Percentiles rank a stretch among this genome's conserved stretches.
These are phyloP conservation scores for Boletales sp. DNA, from an alignment of 768 basidiomycete species.

Conservation along the genomic window DNA sequence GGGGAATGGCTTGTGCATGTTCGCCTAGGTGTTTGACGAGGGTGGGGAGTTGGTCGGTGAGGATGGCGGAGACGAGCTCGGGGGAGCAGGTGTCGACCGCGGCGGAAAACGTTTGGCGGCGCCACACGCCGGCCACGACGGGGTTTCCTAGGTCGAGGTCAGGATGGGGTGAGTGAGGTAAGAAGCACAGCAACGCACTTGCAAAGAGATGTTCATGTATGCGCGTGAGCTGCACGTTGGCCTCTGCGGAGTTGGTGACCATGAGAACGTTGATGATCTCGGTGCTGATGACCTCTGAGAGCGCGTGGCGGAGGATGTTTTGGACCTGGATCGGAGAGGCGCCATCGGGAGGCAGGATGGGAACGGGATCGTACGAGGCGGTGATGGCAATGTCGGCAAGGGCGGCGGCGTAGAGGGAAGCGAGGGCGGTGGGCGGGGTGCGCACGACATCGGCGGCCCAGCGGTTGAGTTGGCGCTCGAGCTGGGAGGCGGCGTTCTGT, in stretches of 20 bases:
- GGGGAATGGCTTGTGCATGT: slow-evolving; percentile 40
- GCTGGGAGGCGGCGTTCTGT: slow-evolving; percentile 76
- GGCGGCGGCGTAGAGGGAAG: slow-evolving; percentile 53
- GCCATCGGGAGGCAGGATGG: slow-evolving; percentile 32
- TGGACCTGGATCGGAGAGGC: slow-evolving; percentile 71
- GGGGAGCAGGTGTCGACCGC: slow-evolving; percentile 76
- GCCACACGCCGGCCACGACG: slow-evolving; percentile 87
- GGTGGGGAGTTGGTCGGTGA: slow-evolving; percentile 68
- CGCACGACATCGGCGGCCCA: slow-evolving; percentile 80
- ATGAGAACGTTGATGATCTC: slow-evolving; percentile 84
- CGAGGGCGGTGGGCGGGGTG: slow-evolving; percentile 49
- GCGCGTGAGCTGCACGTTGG: slow-evolving; percentile 78
- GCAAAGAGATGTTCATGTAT: slow-evolving; percentile 88
- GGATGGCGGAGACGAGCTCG: slow-evolving; percentile 63
- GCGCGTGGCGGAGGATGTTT: slow-evolving; percentile 74
- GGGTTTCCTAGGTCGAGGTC: slow-evolving; percentile 58
- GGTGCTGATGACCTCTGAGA: slow-evolving; percentile 69
- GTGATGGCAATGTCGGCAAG: slow-evolving; percentile 55
- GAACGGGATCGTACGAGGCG: slow-evolving; percentile 33
- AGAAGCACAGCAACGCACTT: slow-evolving; percentile 44
- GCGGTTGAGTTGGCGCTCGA: slow-evolving; percentile 81
- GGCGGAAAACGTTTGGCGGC: slow-evolving; percentile 85
- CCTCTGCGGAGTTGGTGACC: slow-evolving; percentile 81
- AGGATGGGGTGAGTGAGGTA: neutral
- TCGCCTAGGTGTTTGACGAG: slow-evolving; percentile 52